A percentile compares a stretch with the other conserved stretches of the same genome.
Conservation (phyloP, 139 green algal genomes). For the Klebsormidium nitens region DNA sequence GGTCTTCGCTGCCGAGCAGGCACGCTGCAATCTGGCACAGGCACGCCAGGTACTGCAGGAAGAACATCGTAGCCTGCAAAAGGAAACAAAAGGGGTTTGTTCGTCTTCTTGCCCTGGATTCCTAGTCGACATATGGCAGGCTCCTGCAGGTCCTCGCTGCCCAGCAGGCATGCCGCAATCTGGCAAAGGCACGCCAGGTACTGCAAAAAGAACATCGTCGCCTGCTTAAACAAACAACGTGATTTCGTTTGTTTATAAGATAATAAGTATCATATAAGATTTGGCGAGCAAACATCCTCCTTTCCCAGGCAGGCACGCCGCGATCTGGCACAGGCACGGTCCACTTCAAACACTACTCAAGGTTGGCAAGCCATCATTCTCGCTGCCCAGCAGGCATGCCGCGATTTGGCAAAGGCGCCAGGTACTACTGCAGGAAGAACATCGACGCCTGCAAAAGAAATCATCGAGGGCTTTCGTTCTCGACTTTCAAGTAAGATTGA, state of each 20-base stretch:
- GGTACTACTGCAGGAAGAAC: background rate
- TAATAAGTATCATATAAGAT: too few relatives aligned
- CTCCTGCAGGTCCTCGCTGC: slow-evolving; percentile 54
- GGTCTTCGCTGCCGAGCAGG: slow-evolving; percentile 58
- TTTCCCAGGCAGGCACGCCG: slow-evolving; percentile 66
- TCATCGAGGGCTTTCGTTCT: too few relatives aligned
- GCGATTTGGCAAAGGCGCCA: slow-evolving; percentile 62
- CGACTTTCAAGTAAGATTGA: too few relatives aligned
- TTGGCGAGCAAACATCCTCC: too few relatives aligned
- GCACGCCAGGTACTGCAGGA: slow-evolving; percentile 79
- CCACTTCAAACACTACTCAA: too few relatives aligned
- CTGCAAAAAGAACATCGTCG: background rate
- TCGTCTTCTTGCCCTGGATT: too few relatives aligned
- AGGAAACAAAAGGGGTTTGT: slow-evolving; percentile 24
- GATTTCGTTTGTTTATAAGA: background rate
- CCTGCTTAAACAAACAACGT: background rate
- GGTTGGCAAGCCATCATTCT: slow-evolving; percentile 56
- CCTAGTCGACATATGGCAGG: slow-evolving; percentile 59
- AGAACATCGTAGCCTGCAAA: slow-evolving; percentile 45
- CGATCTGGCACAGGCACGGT: slow-evolving; percentile 76
- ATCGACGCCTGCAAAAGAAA: background rate
- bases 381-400: slow-evolving; percentile 64
- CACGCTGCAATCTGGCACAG: slow-evolving; percentile 72
- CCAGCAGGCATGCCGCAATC: slow-evolving; percentile 71
- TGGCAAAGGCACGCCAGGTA: slow-evolving; percentile 52